Conservation (phyloP, 2,329 filamentous ascomycete species). For the Davidsoniella eucalypti region DNA sequence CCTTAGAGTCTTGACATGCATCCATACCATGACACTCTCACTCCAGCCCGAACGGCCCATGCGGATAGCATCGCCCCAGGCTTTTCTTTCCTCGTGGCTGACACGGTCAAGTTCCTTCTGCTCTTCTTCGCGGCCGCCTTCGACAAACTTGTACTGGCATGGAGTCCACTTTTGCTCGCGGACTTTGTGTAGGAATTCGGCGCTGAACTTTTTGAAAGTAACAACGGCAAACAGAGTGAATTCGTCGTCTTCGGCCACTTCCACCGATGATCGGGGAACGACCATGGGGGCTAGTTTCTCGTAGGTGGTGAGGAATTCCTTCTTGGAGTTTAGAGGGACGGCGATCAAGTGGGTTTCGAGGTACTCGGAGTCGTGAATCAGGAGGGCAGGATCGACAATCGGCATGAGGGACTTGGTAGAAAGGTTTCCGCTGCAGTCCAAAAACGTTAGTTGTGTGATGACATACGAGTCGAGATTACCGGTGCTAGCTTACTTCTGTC, state of each 20-base stretch:
- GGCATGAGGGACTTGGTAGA: constrained; percentile 85
- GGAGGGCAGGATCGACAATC: constrained; percentile 62
- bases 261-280: constrained; percentile 68
- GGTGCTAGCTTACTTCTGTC: constrained; percentile 53
- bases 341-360: constrained; percentile 90
- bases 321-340: constrained; percentile 62
- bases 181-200: constrained; percentile 82
- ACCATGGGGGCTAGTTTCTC: constrained; percentile 84
- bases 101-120: constrained; percentile 71
- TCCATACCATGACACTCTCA: constrained; percentile 90
- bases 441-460: constrained; percentile 9
- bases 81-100: constrained; percentile 69
- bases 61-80: constrained; percentile 81
- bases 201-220: constrained; percentile 78
- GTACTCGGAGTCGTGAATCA: constrained; percentile 86
- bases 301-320: constrained; percentile 80
- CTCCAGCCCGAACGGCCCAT: constrained; percentile 86
- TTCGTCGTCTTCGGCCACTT: constrained; percentile 75
- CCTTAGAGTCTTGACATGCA: constrained; percentile 75
- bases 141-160: constrained; percentile 81
- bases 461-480: neutral
- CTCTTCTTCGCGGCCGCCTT: constrained; percentile 81
- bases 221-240: constrained; percentile 80
- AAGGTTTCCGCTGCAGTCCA: constrained; percentile 57
- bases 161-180: constrained; percentile 90